phyloP scores from a whole-genome alignment of 1,284 basidiomycete genomes.

The Cutaneotrichosporon sp. region DNA sequence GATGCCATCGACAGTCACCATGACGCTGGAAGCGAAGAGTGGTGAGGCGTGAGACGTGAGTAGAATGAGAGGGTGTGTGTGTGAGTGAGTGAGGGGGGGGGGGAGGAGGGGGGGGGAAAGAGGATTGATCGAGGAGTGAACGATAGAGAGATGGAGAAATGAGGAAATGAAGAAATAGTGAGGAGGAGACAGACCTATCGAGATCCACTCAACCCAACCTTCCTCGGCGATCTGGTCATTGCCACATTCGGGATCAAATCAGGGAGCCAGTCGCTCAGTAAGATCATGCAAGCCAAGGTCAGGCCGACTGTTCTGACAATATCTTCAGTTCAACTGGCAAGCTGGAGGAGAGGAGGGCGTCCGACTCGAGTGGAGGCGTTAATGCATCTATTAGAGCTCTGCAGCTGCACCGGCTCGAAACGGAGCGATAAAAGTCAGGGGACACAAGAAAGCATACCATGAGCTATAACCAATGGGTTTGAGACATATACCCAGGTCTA shows the following conservation, averaged over 20 bases:
- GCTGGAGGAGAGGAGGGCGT: too few species aligned
- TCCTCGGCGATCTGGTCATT: not conserved
- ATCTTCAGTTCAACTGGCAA: too few species aligned
- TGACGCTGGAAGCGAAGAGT: not conserved
- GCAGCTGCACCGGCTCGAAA: not conserved
- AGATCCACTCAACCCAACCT: not conserved
- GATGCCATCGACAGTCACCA: not conserved
- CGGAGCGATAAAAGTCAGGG: not conserved
- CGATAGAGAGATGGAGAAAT: not conserved
- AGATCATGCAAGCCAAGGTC: too few species aligned
- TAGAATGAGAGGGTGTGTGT: not conserved
- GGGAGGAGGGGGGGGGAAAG: not conserved
- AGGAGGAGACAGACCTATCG: not conserved
- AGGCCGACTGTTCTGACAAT: too few species aligned
- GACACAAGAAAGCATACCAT: slow-evolving; percentile 12
- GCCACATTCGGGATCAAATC: slow-evolving; percentile 1
- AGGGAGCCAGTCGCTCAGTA: not conserved
- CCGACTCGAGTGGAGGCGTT: not conserved
- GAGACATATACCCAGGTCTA: slow-evolving; percentile 1
- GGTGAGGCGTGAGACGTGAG: too few species aligned
- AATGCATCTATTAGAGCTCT: not conserved
- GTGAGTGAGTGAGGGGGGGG: not conserved
- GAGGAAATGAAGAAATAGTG: not conserved
- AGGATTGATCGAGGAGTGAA: not conserved
- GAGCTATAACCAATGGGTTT: slow-evolving; percentile 2